Percentiles rank a stretch among this genome's conserved stretches.
Evolutionary conservation across 768 basidiomycete species (phyloP).

Genomic region (Pilatotrama ljubarskyi): DNA sequence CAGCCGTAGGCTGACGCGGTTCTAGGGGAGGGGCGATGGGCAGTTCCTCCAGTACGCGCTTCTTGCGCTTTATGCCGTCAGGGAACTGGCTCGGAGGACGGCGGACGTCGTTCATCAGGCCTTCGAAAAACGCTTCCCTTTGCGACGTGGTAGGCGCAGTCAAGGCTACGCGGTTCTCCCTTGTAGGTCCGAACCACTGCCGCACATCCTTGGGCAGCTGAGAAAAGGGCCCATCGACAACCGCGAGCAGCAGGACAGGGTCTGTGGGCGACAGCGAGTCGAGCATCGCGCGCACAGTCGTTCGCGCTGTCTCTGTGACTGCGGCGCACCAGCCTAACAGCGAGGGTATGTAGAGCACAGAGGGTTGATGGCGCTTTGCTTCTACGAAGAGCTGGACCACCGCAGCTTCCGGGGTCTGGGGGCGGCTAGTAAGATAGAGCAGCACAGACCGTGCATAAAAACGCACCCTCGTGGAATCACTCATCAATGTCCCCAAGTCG

Average conservation of each 20-base stretch:
- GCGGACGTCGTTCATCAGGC: slow-evolving; percentile 65
- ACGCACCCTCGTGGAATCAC: slow-evolving; percentile 86
- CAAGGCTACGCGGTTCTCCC: slow-evolving; percentile 74
- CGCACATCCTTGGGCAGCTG: slow-evolving; percentile 80
- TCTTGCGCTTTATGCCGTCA: slow-evolving; percentile 82
- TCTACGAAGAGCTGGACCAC: slow-evolving; percentile 95
- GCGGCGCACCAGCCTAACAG: slow-evolving; percentile 83
- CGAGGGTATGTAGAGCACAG: slow-evolving; percentile 92
- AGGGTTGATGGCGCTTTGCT: slow-evolving; percentile 95
- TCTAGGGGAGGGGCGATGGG: slow-evolving; percentile 89
- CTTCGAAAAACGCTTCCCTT: slow-evolving; percentile 73
- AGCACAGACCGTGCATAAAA: background rate
- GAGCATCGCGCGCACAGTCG: slow-evolving; percentile 87
- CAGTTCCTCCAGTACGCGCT: slow-evolving; percentile 81
- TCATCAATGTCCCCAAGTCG: slow-evolving; percentile 84
- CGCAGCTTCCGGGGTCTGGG: slow-evolving; percentile 84
- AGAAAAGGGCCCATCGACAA: slow-evolving; percentile 76
- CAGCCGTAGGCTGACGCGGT: slow-evolving; percentile 76
- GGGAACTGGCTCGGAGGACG: slow-evolving; percentile 86
- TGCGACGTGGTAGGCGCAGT: slow-evolving; percentile 51
- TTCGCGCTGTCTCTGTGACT: slow-evolving; percentile 79
- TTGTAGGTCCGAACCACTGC: slow-evolving; percentile 84
- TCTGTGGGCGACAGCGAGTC: slow-evolving; percentile 90
- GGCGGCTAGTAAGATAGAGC: background rate
- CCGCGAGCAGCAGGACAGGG: slow-evolving; percentile 87